Conservation (phyloP, 805 yeast genomes). For the Cyberlindnera petersonii region DNA sequence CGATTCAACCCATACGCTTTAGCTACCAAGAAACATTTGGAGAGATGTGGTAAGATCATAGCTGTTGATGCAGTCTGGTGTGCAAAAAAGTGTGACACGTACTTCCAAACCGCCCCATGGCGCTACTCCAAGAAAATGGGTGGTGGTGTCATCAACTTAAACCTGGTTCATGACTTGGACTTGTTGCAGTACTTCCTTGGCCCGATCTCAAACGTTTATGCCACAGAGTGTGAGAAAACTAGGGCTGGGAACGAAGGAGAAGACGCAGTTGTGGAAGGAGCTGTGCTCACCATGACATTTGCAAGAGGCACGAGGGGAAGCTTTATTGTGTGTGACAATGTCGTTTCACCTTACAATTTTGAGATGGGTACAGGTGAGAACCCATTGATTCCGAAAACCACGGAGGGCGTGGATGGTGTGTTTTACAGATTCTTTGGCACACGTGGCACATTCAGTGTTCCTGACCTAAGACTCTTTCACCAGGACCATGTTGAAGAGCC, state of each 20-base stretch:
- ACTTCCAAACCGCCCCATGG: constrained; percentile 19
- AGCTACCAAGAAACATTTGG: constrained; percentile 18
- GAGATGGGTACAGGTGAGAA: constrained; percentile 25
- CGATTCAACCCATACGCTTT: constrained; percentile 22
- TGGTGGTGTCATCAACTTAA: constrained; percentile 20
- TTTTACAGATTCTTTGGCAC: constrained; percentile 23
- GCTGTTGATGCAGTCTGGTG: constrained; percentile 24
- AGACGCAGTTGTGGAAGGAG: constrained; percentile 22
- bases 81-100: constrained; percentile 18
- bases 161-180: constrained; percentile 22
- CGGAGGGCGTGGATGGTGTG: constrained; percentile 16
- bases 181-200: constrained; percentile 20
- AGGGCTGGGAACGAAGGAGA: constrained; percentile 11
- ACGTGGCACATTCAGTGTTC: constrained; percentile 15
- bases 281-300: constrained; percentile 17
- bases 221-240: constrained; percentile 14
- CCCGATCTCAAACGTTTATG: constrained; percentile 17
- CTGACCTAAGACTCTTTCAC: constrained; percentile 20
- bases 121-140: constrained; percentile 15
- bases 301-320: constrained; percentile 17
- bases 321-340: constrained; percentile 21
- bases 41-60: constrained; percentile 15
- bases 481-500: constrained; percentile 10
- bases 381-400: constrained; percentile 17
- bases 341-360: constrained; percentile 20